phyloP scores from a whole-genome alignment of 106 monocot genomes.

The Hemerocallis citrina region DNA sequence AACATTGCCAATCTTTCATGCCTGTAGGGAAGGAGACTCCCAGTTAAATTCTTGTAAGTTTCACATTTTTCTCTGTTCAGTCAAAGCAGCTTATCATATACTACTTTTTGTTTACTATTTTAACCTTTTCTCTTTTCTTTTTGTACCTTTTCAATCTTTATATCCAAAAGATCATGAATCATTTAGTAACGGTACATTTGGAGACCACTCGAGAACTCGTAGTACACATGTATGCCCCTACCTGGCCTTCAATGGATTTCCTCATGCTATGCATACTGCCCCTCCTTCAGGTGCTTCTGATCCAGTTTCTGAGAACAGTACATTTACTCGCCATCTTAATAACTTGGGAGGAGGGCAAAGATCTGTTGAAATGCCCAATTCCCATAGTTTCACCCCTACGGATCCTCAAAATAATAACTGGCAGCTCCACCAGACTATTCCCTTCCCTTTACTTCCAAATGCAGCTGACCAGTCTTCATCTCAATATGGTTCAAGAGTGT shows the following conservation, averaged over 20 bases:
- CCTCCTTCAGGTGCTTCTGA: conserved; percentile 25
- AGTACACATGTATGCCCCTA: conserved; percentile 40
- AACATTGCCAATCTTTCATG: conserved; percentile 4
- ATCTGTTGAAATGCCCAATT: conserved; percentile 22
- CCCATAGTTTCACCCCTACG: conserved; percentile 23
- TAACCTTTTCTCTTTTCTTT: conserved; percentile 1
- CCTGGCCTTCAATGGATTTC: conserved; percentile 33
- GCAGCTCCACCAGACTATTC: conserved; percentile 15
- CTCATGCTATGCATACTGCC: conserved; percentile 21
- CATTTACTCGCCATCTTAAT: conserved; percentile 27
- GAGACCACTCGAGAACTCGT: conserved; percentile 26
- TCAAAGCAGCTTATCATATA: background rate
- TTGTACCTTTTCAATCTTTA: background rate
- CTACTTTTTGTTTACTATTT: background rate
- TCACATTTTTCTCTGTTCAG: background rate
- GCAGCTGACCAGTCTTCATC: conserved; percentile 29
- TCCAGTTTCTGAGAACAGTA: conserved; percentile 22
- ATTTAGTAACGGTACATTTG: conserved; percentile 19
- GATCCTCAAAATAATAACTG: conserved; percentile 38
- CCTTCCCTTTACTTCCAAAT: conserved; percentile 22
- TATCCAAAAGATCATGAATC: conserved; percentile 38
- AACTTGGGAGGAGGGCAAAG: conserved; percentile 18
- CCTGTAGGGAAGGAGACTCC: conserved; percentile 20
- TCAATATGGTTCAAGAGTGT: conserved; percentile 22
- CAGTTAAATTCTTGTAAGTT: conserved; percentile 28